These are phyloP conservation scores for Oryza officinalis DNA, from an alignment of 176 grass and related monocot genomes.

Conservation along the genomic window DNA sequence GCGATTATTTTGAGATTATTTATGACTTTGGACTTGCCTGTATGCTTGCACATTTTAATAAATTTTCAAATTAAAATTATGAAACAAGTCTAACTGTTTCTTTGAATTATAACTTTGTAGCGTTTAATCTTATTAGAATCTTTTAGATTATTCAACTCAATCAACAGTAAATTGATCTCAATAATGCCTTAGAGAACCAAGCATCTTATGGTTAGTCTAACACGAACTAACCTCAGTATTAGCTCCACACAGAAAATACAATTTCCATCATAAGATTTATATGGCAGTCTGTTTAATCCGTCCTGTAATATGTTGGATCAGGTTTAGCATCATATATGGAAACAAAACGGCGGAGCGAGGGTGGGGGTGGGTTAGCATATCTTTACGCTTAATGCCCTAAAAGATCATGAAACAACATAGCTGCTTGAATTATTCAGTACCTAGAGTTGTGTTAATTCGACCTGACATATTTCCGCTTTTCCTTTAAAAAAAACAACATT, in stretches of 20 bases:
- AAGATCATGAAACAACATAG: background rate
- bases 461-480: background rate
- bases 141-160: conserved; percentile 11
- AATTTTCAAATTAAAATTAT: conserved; percentile 27
- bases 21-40: conserved; percentile 9
- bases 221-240: conserved; percentile 22
- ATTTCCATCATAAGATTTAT: background rate
- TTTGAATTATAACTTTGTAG: background rate
- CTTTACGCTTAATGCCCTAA: background rate
- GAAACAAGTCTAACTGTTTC: conserved; percentile 28
- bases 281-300: background rate
- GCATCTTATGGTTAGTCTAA: background rate
- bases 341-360: no score
- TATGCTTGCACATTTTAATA: background rate
- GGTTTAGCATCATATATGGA: background rate
- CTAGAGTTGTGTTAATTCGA: background rate
- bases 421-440: conserved; percentile 5
- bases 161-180: background rate
- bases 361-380: background rate
- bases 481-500: background rate
- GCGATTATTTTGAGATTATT: background rate
- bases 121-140: background rate
- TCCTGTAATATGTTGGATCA: background rate
- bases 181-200: background rate
- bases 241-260: background rate